Evolutionary conservation across 2,329 filamentous ascomycete genomes (phyloP).

Genomic region (Sporothrix sp.): DNA sequence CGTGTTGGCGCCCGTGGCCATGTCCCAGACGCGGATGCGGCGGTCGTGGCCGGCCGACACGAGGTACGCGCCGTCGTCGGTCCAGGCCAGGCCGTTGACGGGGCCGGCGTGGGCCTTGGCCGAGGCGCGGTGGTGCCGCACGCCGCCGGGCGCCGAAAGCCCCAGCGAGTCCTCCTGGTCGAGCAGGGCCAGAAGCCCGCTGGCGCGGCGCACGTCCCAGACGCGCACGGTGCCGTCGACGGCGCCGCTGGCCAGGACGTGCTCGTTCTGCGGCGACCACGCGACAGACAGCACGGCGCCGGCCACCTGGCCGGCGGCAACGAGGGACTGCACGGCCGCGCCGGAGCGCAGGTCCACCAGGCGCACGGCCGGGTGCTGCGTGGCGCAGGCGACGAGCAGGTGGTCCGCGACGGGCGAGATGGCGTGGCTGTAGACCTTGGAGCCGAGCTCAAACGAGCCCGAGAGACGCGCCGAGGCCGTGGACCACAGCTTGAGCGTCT

Average conservation of each 20-base stretch:
- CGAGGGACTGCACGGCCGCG: slow-evolving; percentile 60
- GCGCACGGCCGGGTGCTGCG: slow-evolving; percentile 73
- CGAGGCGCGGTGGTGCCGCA: slow-evolving; percentile 31
- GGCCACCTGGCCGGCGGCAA: slow-evolving; percentile 47
- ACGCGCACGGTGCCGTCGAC: slow-evolving; percentile 73
- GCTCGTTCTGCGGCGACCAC: slow-evolving; percentile 75
- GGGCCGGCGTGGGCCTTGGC: slow-evolving; percentile 66
- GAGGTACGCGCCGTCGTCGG: slow-evolving; percentile 64
- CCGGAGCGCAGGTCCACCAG: slow-evolving; percentile 81
- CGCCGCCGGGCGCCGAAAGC: slow-evolving; percentile 31
- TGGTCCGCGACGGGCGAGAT: slow-evolving; percentile 63
- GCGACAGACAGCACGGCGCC: slow-evolving; percentile 58
- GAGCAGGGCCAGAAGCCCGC: slow-evolving; percentile 63
- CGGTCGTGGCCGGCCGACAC: slow-evolving; percentile 77
- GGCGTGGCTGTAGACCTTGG: slow-evolving; percentile 66
- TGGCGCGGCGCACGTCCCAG: slow-evolving; percentile 79
- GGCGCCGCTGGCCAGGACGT: slow-evolving; percentile 76
- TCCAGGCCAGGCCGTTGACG: slow-evolving; percentile 81
- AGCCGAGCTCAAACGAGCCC: slow-evolving; percentile 57
- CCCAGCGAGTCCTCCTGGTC: slow-evolving; percentile 74
- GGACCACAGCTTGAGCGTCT: slow-evolving; percentile 65
- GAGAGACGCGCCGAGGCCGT: slow-evolving; percentile 52
- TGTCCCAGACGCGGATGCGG: slow-evolving; percentile 79
- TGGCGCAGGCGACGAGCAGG: slow-evolving; percentile 78
- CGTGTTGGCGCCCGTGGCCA: slow-evolving; percentile 71